These are phyloP conservation scores for Backusella mclennaniae DNA, from an alignment of 192 early-diverging fungal species.

Conservation along the genomic window DNA sequence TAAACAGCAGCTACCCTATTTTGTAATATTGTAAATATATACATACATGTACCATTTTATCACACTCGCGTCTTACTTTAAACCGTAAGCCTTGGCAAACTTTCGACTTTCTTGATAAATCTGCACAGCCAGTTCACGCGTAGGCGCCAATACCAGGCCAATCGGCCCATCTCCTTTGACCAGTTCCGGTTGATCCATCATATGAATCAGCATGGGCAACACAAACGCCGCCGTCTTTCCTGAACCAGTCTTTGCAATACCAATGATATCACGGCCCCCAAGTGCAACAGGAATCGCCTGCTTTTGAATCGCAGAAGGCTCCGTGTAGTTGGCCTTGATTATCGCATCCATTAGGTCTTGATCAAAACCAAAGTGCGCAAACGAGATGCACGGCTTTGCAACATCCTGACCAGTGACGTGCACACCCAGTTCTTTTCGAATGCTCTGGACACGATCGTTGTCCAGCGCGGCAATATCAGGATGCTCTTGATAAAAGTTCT, in stretches of 20 bases:
- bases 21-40: not conserved
- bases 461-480: conserved; percentile 64
- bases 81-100: conserved; percentile 72
- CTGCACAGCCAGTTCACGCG: conserved; percentile 76
- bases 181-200: conserved; percentile 81
- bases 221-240: conserved; percentile 87
- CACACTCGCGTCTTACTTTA: conserved; percentile 38
- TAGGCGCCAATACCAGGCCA: conserved; percentile 76
- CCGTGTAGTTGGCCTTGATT: conserved; percentile 61
- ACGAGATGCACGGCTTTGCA: conserved; percentile 76
- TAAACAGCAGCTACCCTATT: conserved; percentile 63
- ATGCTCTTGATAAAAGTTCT: conserved; percentile 80
- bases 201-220: conserved; percentile 81
- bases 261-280: conserved; percentile 80
- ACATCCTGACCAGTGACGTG: conserved; percentile 62
- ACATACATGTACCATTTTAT: too few species aligned
- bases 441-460: conserved; percentile 48
- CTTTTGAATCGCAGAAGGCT: conserved; percentile 75
- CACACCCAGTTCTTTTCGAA: conserved; percentile 62
- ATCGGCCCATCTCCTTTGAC: conserved; percentile 78
- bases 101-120: conserved; percentile 79
- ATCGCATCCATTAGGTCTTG: conserved; percentile 63
- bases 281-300: conserved; percentile 78
- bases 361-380: conserved; percentile 85
- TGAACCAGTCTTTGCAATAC: conserved; percentile 83